phyloP scores from a whole-genome alignment of 345 rosid genomes.

The Eucalyptus cloeziana region DNA sequence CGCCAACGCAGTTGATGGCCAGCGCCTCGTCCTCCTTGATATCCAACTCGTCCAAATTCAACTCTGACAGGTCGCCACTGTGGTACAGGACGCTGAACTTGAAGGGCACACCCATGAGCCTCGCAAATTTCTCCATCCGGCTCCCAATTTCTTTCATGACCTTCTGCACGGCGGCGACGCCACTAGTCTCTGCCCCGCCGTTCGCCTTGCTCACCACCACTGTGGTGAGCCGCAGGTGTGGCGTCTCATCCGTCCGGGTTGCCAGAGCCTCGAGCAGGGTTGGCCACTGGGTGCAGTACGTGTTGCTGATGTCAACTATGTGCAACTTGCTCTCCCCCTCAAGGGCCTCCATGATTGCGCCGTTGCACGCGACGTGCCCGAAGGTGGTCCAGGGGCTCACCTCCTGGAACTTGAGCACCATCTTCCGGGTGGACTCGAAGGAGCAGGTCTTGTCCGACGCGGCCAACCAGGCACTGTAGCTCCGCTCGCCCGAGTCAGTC shows the following conservation, averaged over 20 bases:
- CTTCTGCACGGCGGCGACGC: slow-evolving; percentile 30
- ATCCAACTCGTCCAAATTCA: slow-evolving; percentile 40
- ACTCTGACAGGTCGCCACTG: slow-evolving; percentile 52
- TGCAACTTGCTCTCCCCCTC: slow-evolving; percentile 76
- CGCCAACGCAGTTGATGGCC: slow-evolving; percentile 62
- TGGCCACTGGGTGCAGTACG: slow-evolving; percentile 98
- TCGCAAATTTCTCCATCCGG: slow-evolving; percentile 90
- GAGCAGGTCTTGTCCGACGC: slow-evolving; percentile 71
- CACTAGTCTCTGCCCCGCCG: slow-evolving; percentile 6
- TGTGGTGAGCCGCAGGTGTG: slow-evolving; percentile 65
- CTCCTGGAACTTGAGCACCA: slow-evolving; percentile 83
- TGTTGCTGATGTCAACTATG: slow-evolving; percentile 80
- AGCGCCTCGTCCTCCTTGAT: slow-evolving; percentile 63
- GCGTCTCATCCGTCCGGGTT: slow-evolving; percentile 85
- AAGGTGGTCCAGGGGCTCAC: slow-evolving; percentile 96
- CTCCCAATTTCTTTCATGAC: slow-evolving; percentile 89
- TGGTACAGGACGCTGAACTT: slow-evolving; percentile 80
- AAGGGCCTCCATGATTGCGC: slow-evolving; percentile 88
- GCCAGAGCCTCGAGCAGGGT: slow-evolving; percentile 96
- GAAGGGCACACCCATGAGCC: slow-evolving; percentile 97
- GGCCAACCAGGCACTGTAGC: slow-evolving; percentile 42
- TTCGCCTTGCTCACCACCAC: slow-evolving; percentile 27
- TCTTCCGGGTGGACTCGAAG: slow-evolving; percentile 72
- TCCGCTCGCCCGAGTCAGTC: slow-evolving; percentile 65
- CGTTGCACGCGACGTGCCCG: slow-evolving; percentile 92